phyloP scores from a whole-genome alignment of 2,329 filamentous ascomycete species.

The Raffaelea ambrosiae region DNA sequence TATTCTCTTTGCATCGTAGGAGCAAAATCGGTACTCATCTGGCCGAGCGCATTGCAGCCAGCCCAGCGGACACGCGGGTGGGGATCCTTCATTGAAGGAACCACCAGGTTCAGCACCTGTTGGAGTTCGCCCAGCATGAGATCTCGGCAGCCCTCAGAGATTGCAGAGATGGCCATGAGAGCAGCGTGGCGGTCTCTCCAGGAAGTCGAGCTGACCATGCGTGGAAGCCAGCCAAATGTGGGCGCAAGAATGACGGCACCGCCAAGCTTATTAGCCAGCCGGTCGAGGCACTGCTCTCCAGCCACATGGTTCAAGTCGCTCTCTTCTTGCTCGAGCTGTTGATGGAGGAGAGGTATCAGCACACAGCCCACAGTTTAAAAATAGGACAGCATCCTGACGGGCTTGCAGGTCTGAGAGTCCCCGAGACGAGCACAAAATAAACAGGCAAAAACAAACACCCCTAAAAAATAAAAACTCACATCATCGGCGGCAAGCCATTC shows the following conservation, averaged over 20 bases:
- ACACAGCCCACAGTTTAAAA: slow-evolving; percentile 17
- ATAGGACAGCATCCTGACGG: not conserved
- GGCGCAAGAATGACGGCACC: slow-evolving; percentile 87
- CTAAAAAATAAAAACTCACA: slow-evolving; percentile 44
- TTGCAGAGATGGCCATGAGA: slow-evolving; percentile 97
- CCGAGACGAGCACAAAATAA: too few relatives aligned
- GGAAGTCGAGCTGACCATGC: slow-evolving; percentile 92
- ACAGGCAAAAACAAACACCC: not conserved
- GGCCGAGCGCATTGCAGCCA: slow-evolving; percentile 94
- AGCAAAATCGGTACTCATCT: slow-evolving; percentile 99
- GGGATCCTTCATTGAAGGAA: slow-evolving; percentile 79
- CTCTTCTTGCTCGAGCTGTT: slow-evolving; percentile 81
- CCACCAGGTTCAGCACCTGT: slow-evolving; percentile 89
- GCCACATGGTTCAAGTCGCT: slow-evolving; percentile 96
- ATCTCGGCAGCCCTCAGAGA: slow-evolving; percentile 93
- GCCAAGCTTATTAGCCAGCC: slow-evolving; percentile 92
- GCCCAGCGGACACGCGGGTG: slow-evolving; percentile 96
- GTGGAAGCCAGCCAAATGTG: slow-evolving; percentile 92
- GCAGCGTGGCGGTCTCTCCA: slow-evolving; percentile 96
- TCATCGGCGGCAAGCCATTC: slow-evolving; percentile 94
- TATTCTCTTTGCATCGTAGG: slow-evolving; percentile 97
- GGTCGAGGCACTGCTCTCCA: slow-evolving; percentile 97
- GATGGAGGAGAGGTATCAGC: not conserved
- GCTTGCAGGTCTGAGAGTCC: too few relatives aligned
- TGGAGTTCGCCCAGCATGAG: slow-evolving; percentile 92